A percentile compares a stretch with the other conserved stretches of the same genome.
Conservation (phyloP, 306 rosid species). For the Dalbergia cultrata region DNA sequence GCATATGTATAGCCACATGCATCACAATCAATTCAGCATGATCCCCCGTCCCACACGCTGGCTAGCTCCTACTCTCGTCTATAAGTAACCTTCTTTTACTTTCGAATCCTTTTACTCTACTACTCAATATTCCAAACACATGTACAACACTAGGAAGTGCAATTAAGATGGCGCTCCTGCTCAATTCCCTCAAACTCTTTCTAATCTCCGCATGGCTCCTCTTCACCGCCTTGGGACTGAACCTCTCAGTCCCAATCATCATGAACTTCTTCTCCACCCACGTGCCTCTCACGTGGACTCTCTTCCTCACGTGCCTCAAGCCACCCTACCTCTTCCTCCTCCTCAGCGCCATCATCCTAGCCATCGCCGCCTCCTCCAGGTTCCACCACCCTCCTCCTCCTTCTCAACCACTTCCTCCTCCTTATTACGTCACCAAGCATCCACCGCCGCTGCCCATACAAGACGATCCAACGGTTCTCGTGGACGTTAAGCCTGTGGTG, state of each 20-base stretch:
- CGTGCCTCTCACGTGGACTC: conserved; percentile 53
- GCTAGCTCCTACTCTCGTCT: too few relatives aligned
- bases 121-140: too few relatives aligned
- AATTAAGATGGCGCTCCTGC: conserved; percentile 50
- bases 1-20: too few relatives aligned
- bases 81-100: too few relatives aligned
- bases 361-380: conserved; percentile 63
- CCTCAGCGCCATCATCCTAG: conserved; percentile 70
- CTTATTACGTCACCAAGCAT: conserved; percentile 33
- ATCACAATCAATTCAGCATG: too few relatives aligned
- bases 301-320: conserved; percentile 55
- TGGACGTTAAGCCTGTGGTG: conserved; percentile 38
- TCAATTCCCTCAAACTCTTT: conserved; percentile 44
- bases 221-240: conserved; percentile 55
- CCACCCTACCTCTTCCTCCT: conserved; percentile 71
- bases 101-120: too few relatives aligned
- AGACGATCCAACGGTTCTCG: conserved; percentile 23
- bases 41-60: too few relatives aligned
- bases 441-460: conserved; percentile 3
- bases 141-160: too few relatives aligned
- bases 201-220: conserved; percentile 54
- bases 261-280: conserved; percentile 43
- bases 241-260: conserved; percentile 49
- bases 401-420: not conserved
- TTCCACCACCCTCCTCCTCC: conserved; percentile 40